These are phyloP conservation scores for Asterophora lycoperdoides DNA, from an alignment of 768 basidiomycete genomes.

Conservation along the genomic window DNA sequence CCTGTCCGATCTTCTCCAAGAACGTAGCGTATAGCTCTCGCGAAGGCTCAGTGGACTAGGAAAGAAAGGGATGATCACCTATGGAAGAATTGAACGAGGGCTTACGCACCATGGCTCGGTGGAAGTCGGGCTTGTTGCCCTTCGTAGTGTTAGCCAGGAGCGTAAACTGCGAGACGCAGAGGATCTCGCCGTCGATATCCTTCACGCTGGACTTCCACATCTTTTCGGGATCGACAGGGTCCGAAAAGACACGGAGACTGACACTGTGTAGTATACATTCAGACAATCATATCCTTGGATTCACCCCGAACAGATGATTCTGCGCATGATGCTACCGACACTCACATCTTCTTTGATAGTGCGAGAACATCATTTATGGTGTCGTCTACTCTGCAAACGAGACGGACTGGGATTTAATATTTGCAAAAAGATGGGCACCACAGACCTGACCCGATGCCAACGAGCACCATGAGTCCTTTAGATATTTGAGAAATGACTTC, in stretches of 20 bases:
- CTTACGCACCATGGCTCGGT: conserved; percentile 77
- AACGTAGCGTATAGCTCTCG: conserved; percentile 69
- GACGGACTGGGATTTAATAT: conserved; percentile 4
- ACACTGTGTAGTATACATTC: conserved; percentile 41
- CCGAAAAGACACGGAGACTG: conserved; percentile 67
- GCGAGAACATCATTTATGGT: conserved; percentile 64
- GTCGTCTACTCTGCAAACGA: conserved; percentile 60
- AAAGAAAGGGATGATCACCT: background rate
- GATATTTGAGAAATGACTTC: conserved; percentile 79
- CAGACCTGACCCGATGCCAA: conserved; percentile 83
- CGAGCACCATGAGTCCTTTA: conserved; percentile 82
- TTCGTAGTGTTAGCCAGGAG: conserved; percentile 83
- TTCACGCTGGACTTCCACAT: conserved; percentile 89
- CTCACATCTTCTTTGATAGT: conserved; percentile 82
- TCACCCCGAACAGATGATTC: background rate
- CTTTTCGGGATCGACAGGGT: conserved; percentile 44
- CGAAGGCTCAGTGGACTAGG: conserved; percentile 63
- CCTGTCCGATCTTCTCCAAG: conserved; percentile 57
- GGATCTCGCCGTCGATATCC: conserved; percentile 84
- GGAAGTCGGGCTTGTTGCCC: conserved; percentile 90
- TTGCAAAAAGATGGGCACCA: background rate
- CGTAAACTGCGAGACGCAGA: conserved; percentile 95
- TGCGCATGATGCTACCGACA: background rate
- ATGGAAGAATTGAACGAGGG: background rate
- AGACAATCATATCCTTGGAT: background rate